These are phyloP conservation scores for Apiospora sp. DNA, from an alignment of 2,329 filamentous ascomycete species.

Conservation along the genomic window DNA sequence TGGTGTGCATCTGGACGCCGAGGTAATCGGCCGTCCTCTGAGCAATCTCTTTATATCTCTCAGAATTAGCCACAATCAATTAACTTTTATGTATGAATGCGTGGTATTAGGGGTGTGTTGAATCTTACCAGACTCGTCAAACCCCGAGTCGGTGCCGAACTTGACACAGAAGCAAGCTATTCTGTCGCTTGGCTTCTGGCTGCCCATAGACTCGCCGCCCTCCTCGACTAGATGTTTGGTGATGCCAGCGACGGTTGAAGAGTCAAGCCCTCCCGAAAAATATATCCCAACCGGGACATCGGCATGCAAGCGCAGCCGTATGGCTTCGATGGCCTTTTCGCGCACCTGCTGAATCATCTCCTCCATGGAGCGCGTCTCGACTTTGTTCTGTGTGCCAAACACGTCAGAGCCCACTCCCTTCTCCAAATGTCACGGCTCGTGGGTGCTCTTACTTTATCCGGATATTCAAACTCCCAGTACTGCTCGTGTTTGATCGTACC, in stretches of 20 bases:
- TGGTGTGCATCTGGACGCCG: conserved; percentile 47
- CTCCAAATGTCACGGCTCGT: neutral
- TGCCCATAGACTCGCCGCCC: conserved; percentile 55
- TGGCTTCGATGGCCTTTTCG: conserved; percentile 57
- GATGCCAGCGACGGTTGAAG: conserved; percentile 64
- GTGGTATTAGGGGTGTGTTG: too few relatives aligned
- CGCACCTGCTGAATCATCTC: conserved; percentile 61
- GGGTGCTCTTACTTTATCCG: conserved; percentile 53
- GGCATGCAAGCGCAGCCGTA: conserved; percentile 60
- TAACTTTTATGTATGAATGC: neutral
- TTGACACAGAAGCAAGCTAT: conserved; percentile 57
- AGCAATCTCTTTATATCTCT: conserved; percentile 28
- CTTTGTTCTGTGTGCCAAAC: conserved; percentile 33
- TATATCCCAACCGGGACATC: conserved; percentile 67
- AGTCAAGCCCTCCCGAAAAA: conserved; percentile 65
- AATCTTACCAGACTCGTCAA: conserved; percentile 53
- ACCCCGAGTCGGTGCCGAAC: conserved; percentile 56
- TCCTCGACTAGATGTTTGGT: conserved; percentile 58
- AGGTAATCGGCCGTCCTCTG: conserved; percentile 54
- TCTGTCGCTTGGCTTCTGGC: conserved; percentile 39
- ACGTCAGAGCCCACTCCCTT: neutral
- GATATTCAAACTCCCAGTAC: conserved; percentile 63
- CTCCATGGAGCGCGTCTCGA: conserved; percentile 53
- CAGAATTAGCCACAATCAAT: neutral
- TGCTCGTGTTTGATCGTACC: conserved; percentile 26